Conservation (phyloP, 495 filamentous ascomycete species). For the Sordaria brevicollis region DNA sequence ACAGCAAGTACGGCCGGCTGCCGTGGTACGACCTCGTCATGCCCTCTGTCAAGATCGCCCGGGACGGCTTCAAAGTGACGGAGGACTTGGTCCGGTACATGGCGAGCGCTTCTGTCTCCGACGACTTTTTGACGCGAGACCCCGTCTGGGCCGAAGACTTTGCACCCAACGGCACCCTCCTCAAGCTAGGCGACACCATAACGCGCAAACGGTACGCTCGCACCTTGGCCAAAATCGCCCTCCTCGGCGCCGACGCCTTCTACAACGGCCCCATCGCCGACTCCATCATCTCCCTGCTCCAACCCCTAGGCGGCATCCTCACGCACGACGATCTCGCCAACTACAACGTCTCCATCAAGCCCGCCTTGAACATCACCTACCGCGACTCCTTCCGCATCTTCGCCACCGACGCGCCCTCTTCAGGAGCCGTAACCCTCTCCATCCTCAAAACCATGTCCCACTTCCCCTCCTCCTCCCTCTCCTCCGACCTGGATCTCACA, state of each 20-base stretch:
- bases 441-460: conserved; percentile 71
- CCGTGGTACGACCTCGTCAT: conserved; percentile 43
- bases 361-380: conserved; percentile 57
- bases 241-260: conserved; percentile 59
- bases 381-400: conserved; percentile 53
- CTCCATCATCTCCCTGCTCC: conserved; percentile 56
- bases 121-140: conserved; percentile 59
- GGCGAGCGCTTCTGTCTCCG: conserved; percentile 21
- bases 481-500: conserved; percentile 32
- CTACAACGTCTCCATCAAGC: conserved; percentile 54
- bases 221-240: conserved; percentile 65
- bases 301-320: conserved; percentile 65
- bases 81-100: conserved; percentile 65
- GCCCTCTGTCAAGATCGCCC: conserved; percentile 65
- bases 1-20: conserved; percentile 47
- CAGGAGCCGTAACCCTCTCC: conserved; percentile 60
- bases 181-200: conserved; percentile 64
- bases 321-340: conserved; percentile 63
- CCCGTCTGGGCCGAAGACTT: conserved; percentile 80
- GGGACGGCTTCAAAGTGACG: conserved; percentile 59
- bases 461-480: conserved; percentile 38
- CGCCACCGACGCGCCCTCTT: conserved; percentile 59
- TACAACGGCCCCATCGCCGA: conserved; percentile 64
- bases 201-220: conserved; percentile 67
- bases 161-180: conserved; percentile 56